phyloP scores from a whole-genome alignment of 495 filamentous ascomycete genomes.

The Aspergillus asperescens region DNA sequence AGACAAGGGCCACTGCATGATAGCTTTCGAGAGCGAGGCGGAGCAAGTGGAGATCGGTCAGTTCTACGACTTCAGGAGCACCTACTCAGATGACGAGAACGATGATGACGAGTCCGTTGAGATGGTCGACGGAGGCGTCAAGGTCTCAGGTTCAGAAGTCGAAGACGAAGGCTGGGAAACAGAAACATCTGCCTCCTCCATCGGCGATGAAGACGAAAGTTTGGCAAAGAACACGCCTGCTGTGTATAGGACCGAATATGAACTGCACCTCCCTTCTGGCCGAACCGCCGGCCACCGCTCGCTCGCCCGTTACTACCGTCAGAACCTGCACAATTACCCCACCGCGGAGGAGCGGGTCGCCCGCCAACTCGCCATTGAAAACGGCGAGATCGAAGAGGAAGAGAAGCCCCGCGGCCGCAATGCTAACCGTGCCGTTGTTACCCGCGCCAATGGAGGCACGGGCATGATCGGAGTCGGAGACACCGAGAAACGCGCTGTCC shows the following conservation, averaged over 20 bases:
- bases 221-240: constrained; percentile 57
- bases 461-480: constrained; percentile 72
- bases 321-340: constrained; percentile 83
- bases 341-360: constrained; percentile 55
- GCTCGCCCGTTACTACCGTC: constrained; percentile 77
- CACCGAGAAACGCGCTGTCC: constrained; percentile 62
- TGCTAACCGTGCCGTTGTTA: constrained; percentile 56
- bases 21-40: constrained; percentile 82
- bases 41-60: constrained; percentile 96
- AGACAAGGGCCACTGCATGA: constrained; percentile 93
- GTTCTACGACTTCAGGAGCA: constrained; percentile 94
- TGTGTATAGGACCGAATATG: constrained; percentile 78
- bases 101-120: constrained; percentile 26
- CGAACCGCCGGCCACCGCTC: constrained; percentile 87
- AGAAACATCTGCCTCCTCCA: constrained; percentile 75
- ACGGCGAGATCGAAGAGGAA: constrained; percentile 45
- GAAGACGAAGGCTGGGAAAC: constrained; percentile 85
- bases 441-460: constrained; percentile 62
- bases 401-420: constrained; percentile 33
- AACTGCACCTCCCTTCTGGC: constrained; percentile 89
- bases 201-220: constrained; percentile 47
- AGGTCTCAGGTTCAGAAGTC: constrained; percentile 22
- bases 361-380: constrained; percentile 43
- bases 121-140: constrained; percentile 35
- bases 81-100: constrained; percentile 71